phyloP scores from a whole-genome alignment of 495 filamentous ascomycete species.

The Usnea hakonensis region DNA sequence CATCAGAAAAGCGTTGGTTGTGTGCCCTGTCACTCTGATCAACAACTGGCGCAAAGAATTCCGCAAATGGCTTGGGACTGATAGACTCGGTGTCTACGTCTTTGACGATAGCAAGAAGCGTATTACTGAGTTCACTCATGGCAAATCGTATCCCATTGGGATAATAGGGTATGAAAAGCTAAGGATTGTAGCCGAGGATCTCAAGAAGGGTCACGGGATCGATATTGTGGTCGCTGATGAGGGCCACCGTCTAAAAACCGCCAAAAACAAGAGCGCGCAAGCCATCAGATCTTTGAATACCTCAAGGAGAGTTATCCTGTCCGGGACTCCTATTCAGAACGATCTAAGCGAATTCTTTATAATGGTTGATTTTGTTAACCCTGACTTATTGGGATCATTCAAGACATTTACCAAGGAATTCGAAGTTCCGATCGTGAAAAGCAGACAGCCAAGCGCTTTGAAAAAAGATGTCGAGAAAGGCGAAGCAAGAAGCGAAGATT shows the following conservation, averaged over 20 bases:
- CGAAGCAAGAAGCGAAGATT: constrained; percentile 59
- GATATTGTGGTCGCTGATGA: constrained; percentile 80
- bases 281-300: constrained; percentile 70
- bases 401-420: constrained; percentile 65
- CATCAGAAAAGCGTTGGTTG: constrained; percentile 71
- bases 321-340: constrained; percentile 74
- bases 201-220: constrained; percentile 55
- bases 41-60: constrained; percentile 78
- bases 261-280: constrained; percentile 70
- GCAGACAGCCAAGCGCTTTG: constrained; percentile 62
- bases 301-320: constrained; percentile 58
- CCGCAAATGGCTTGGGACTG: constrained; percentile 71
- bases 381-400: constrained; percentile 60
- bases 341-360: constrained; percentile 73
- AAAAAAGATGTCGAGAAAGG: constrained; percentile 64
- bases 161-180: constrained; percentile 80
- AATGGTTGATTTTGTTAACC: constrained; percentile 76
- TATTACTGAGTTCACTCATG: constrained; percentile 67
- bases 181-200: constrained; percentile 57
- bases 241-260: constrained; percentile 73
- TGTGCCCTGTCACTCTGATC: constrained; percentile 73
- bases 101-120: constrained; percentile 58
- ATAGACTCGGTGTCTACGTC: constrained; percentile 68
- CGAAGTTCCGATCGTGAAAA: constrained; percentile 63
- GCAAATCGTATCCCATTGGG: constrained; percentile 69